Percentiles rank a stretch among this genome's conserved stretches.
Conservation (phyloP, 441 rosid genomes). For the Omphalea diandra region DNA sequence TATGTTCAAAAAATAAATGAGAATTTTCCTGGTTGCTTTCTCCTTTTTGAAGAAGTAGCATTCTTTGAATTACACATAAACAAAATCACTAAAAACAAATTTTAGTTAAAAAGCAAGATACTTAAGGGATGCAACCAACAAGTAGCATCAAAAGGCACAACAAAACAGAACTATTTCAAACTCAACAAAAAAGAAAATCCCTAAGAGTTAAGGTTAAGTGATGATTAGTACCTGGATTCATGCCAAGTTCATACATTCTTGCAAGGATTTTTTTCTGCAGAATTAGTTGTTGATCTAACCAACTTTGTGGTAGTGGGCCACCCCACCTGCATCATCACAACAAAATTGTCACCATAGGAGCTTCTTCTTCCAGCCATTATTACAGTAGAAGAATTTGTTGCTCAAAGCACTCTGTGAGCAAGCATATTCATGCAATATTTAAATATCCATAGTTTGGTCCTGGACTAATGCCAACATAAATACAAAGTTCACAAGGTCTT, state of each 20-base stretch:
- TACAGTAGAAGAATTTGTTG: conserved; percentile 10
- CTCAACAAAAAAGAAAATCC: not conserved
- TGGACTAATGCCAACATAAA: not conserved
- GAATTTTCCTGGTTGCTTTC: not conserved
- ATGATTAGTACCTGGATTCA: conserved; percentile 59
- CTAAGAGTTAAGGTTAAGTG: conserved; percentile 6
- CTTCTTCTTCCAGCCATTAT: conserved; percentile 10
- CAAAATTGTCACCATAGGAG: not conserved
- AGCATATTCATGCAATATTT: not conserved
- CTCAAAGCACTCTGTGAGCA: conserved; percentile 5
- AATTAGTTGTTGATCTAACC: conserved; percentile 58
- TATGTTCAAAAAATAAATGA: not conserved
- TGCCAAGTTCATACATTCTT: conserved; percentile 73
- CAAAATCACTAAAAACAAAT: no score
- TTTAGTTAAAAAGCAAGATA: no score
- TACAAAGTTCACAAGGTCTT: not conserved
- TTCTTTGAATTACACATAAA: no score
- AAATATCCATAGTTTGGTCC: no score
- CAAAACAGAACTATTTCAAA: not conserved
- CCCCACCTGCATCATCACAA: conserved; percentile 54
- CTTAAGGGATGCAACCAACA: not conserved
- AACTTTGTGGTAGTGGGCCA: conserved; percentile 69
- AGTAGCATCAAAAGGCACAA: not conserved
- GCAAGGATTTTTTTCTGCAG: conserved; percentile 62
- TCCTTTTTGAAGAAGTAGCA: not conserved